Percentiles rank a stretch among this genome's conserved stretches.
These are phyloP conservation scores for Mucor velutinosus DNA, from an alignment of 371 early-diverging fungal species.

Conservation along the genomic window DNA sequence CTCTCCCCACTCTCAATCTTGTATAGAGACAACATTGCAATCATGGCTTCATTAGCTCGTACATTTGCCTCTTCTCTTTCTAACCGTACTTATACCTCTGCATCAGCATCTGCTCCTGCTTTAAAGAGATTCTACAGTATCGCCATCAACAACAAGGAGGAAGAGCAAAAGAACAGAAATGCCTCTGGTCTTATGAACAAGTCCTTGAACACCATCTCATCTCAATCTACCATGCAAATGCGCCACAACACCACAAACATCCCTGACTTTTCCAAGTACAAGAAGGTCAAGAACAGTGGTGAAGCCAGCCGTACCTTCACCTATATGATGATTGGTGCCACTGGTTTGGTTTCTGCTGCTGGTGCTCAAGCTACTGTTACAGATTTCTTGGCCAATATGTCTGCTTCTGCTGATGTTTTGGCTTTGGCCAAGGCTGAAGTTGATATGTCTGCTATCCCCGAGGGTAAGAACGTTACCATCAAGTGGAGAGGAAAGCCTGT, in stretches of 20 bases:
- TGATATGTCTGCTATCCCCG: constrained; percentile 88
- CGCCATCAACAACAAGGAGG: constrained; percentile 39
- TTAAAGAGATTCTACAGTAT: constrained; percentile 36
- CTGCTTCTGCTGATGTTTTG: constrained; percentile 96
- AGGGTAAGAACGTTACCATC: constrained; percentile 95
- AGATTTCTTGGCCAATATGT: constrained; percentile 89
- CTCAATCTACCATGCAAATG: constrained; percentile 36
- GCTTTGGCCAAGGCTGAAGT: constrained; percentile 98
- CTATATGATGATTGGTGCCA: constrained; percentile 95
- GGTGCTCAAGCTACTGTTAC: constrained; percentile 92
- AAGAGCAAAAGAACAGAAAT: constrained; percentile 43
- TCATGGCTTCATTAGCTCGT: constrained; percentile 55
- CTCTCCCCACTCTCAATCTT: constrained; percentile 23
- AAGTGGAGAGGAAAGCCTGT: constrained; percentile 99
- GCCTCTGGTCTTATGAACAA: constrained; percentile 36
- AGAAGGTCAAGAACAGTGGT: constrained; percentile 60
- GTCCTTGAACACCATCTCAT: constrained; percentile 28
- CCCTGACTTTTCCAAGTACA: constrained; percentile 71
- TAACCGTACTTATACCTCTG: constrained; percentile 46
- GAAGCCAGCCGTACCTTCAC: constrained; percentile 80
- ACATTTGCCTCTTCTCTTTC: constrained; percentile 47
- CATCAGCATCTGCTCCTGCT: constrained; percentile 48
- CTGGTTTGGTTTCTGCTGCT: constrained; percentile 82
- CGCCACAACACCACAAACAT: constrained; percentile 62
- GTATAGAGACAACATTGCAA: constrained; percentile 12